Conservation (phyloP, 306 rosid species). For the Corylus avellana region DNA sequence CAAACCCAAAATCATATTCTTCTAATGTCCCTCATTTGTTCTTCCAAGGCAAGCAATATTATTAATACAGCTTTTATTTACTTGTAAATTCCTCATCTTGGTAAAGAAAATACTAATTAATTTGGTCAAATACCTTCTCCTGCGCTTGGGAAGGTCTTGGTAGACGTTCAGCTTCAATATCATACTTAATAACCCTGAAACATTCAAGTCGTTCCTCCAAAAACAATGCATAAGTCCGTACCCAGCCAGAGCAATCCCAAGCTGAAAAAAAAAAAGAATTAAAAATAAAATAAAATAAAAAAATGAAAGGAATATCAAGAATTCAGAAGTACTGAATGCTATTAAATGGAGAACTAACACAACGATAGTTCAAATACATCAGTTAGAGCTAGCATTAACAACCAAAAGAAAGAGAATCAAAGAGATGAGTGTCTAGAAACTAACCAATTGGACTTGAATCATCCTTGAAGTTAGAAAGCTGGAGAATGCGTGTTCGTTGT, state of each 20-base stretch:
- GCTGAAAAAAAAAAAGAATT: slow-evolving; percentile 43
- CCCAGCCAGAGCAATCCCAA: slow-evolving; percentile 99
- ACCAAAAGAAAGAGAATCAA: slow-evolving; percentile 16
- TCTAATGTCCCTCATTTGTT: background rate
- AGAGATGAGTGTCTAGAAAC: slow-evolving; percentile 30
- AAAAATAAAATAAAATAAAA: too few species aligned
- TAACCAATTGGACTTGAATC: slow-evolving; percentile 97
- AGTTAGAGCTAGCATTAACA: slow-evolving; percentile 21
- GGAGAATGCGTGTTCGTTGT: slow-evolving; percentile 83
- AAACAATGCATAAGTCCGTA: slow-evolving; percentile 95
- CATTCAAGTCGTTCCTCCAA: slow-evolving; percentile 99
- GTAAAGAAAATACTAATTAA: background rate
- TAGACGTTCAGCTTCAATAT: slow-evolving; percentile 92
- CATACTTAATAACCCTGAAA: slow-evolving; percentile 86
- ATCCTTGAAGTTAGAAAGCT: slow-evolving; percentile 94
- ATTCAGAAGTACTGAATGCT: slow-evolving; percentile 3
- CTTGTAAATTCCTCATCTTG: background rate
- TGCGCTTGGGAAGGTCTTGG: slow-evolving; percentile 86
- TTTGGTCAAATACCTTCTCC: slow-evolving; percentile 68
- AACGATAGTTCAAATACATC: slow-evolving; percentile 12
- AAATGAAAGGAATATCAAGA: background rate
- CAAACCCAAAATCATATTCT: background rate
- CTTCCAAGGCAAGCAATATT: background rate
- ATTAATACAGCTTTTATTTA: background rate
- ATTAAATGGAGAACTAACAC: background rate